These are phyloP conservation scores for Citrus trifoliata DNA, from an alignment of 345 rosid genomes.

Conservation along the genomic window DNA sequence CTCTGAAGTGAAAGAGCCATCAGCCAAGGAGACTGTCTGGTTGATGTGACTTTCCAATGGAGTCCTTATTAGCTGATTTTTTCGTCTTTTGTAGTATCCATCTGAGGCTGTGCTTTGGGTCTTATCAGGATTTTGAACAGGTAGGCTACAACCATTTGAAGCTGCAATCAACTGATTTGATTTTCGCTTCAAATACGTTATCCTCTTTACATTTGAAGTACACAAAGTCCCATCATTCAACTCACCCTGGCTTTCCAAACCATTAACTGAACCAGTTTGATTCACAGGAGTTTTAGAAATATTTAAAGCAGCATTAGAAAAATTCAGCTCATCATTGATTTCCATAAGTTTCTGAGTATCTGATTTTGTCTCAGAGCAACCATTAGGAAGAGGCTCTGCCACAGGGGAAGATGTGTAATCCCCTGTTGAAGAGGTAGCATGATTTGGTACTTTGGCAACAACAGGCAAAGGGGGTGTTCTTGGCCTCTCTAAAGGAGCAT, in stretches of 20 bases:
- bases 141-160: slow-evolving; percentile 31
- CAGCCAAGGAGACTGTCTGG: slow-evolving; percentile 27
- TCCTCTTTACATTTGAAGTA: slow-evolving; percentile 39
- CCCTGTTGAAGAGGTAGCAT: slow-evolving; percentile 25
- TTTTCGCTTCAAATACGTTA: slow-evolving; percentile 69
- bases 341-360: slow-evolving; percentile 38
- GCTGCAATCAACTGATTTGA: slow-evolving; percentile 87
- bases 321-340: slow-evolving; percentile 34
- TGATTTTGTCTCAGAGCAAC: slow-evolving; percentile 36
- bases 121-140: slow-evolving; percentile 31
- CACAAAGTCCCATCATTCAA: slow-evolving; percentile 31
- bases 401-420: slow-evolving; percentile 33
- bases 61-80: slow-evolving; percentile 82
- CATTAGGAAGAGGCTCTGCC: slow-evolving; percentile 36
- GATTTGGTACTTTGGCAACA: slow-evolving; percentile 41
- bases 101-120: slow-evolving; percentile 42
- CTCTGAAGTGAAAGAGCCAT: slow-evolving; percentile 34
- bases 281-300: slow-evolving; percentile 31
- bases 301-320: slow-evolving; percentile 36
- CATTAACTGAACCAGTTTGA: slow-evolving; percentile 37
- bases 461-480: slow-evolving; percentile 45
- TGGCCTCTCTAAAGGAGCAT: slow-evolving; percentile 49
- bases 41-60: slow-evolving; percentile 39
- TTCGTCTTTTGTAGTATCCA: slow-evolving; percentile 76
- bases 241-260: slow-evolving; percentile 37